phyloP scores from a whole-genome alignment of 202 grass and related monocot species.

The Sporobolus alterniflorus region DNA sequence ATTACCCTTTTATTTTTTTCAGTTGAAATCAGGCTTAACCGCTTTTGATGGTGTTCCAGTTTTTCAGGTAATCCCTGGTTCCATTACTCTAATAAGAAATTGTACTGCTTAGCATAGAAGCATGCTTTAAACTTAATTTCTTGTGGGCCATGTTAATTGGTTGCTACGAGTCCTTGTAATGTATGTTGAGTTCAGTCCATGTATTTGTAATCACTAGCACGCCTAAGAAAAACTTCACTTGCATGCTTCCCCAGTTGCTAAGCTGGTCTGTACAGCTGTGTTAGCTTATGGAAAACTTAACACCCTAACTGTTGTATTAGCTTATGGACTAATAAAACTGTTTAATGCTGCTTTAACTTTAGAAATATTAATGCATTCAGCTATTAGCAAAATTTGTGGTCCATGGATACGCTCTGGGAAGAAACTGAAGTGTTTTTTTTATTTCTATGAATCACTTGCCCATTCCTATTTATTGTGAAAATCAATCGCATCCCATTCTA shows the following conservation, averaged over 20 bases:
- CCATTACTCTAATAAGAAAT: not conserved
- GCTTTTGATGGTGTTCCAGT: constrained; percentile 98
- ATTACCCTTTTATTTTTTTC: constrained; percentile 43
- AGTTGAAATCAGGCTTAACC: constrained; percentile 84
- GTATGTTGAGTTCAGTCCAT: constrained; percentile 4
- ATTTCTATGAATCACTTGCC: constrained; percentile 31
- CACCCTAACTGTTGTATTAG: not conserved
- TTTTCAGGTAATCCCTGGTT: constrained; percentile 76
- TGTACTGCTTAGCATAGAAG: not conserved
- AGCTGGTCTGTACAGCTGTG: not conserved
- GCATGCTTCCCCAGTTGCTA: not conserved
- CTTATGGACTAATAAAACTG: not conserved
- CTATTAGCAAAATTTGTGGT: not conserved
- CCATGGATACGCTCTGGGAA: not conserved
- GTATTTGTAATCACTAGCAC: not conserved
- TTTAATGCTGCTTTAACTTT: not conserved
- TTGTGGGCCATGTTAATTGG: not conserved
- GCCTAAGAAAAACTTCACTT: not conserved
- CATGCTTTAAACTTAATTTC: constrained; percentile 18
- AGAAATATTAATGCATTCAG: constrained; percentile 17
- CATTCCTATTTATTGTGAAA: constrained; percentile 32
- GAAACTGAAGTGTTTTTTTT: constrained; percentile 1
- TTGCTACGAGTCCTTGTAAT: constrained; percentile 7
- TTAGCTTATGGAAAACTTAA: not conserved
- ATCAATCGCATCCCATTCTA: not conserved